Evolutionary conservation across 2,329 filamentous ascomycete species (phyloP).

Genomic region (Neonectria neomacrospora): DNA sequence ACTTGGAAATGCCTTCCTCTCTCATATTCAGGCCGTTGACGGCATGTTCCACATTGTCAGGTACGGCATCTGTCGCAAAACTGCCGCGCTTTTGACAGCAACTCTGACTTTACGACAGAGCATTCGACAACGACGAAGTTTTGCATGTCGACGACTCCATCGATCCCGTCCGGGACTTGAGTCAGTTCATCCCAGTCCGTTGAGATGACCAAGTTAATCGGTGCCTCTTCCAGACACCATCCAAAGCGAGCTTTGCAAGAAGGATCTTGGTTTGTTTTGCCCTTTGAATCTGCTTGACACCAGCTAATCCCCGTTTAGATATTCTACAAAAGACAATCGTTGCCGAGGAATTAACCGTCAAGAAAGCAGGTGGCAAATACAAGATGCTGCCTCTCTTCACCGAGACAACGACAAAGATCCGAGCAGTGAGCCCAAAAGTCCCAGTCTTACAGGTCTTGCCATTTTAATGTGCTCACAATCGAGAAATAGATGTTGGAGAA

Average conservation of each 20-base stretch:
- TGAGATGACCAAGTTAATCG: conserved; percentile 9
- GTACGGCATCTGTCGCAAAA: conserved; percentile 31
- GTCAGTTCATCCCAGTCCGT: conserved; percentile 42
- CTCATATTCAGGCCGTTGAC: conserved; percentile 58
- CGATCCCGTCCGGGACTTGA: conserved; percentile 56
- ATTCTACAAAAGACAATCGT: conserved; percentile 54
- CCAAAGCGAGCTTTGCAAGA: conserved; percentile 49
- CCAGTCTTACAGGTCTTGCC: not conserved
- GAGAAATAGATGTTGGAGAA: conserved; percentile 51
- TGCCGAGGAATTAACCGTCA: conserved; percentile 53
- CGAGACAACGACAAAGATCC: conserved; percentile 56
- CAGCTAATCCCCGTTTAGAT: conserved; percentile 40
- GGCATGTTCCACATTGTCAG: conserved; percentile 59
- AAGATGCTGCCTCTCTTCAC: conserved; percentile 59
- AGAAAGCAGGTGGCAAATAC: conserved; percentile 57
- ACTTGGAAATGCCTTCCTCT: conserved; percentile 58
- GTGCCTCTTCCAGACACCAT: conserved; percentile 35
- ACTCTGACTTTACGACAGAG: conserved; percentile 40
- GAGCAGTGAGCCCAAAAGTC: conserved; percentile 37
- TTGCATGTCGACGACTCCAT: conserved; percentile 60
- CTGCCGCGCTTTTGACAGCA: conserved; percentile 8
- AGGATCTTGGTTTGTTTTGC: conserved; percentile 47
- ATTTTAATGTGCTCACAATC: conserved; percentile 23
- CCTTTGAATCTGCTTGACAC: fast-evolving
- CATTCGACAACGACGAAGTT: conserved; percentile 58